These are phyloP conservation scores for Glarea lozoyensis DNA, from an alignment of 495 filamentous ascomycete species.

Conservation along the genomic window DNA sequence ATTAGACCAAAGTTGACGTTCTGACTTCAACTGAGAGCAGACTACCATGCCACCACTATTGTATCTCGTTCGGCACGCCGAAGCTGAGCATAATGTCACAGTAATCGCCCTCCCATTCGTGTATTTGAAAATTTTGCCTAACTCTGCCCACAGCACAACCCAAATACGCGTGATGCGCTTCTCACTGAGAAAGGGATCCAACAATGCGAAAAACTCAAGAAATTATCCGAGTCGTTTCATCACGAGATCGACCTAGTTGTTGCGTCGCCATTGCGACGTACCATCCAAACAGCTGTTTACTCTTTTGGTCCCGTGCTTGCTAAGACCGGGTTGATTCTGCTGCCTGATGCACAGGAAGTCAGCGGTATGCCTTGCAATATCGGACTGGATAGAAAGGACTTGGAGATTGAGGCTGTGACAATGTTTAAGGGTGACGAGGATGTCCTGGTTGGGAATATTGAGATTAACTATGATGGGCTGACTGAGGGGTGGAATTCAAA, in stretches of 20 bases:
- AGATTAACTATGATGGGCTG: background rate
- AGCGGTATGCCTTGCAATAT: background rate
- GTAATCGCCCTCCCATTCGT: background rate
- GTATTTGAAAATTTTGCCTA: background rate
- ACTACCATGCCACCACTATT: too few relatives aligned
- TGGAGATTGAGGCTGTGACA: background rate
- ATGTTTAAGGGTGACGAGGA: too few relatives aligned
- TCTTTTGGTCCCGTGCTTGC: background rate
- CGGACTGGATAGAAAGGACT: background rate
- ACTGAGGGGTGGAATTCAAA: background rate
- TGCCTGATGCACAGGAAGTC: background rate
- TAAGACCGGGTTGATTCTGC: background rate
- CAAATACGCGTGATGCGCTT: background rate
- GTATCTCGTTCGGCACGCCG: background rate
- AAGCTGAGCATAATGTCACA: slow-evolving; percentile 1
- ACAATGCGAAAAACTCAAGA: background rate
- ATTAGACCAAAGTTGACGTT: too few relatives aligned
- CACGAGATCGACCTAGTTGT: background rate
- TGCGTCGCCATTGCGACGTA: background rate
- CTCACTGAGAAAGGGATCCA: background rate
- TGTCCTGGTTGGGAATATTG: background rate
- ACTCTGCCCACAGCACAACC: background rate
- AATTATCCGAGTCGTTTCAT: background rate
- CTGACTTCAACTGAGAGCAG: too few relatives aligned
- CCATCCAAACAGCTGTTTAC: background rate